phyloP scores from a whole-genome alignment of 2,329 filamentous ascomycete genomes.

The Aschersonia sp. region DNA sequence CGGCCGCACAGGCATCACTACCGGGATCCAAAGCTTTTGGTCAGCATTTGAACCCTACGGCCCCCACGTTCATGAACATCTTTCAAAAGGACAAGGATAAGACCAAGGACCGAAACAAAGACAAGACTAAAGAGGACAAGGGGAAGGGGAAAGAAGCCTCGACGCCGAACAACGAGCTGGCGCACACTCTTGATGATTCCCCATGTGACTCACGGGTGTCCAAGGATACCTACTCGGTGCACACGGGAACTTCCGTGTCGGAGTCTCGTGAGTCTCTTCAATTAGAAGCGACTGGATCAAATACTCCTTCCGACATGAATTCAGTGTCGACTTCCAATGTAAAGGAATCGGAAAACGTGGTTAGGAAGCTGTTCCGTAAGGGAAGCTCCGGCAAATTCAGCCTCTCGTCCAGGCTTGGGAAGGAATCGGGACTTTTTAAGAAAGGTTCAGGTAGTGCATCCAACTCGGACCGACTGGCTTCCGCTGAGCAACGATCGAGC shows the following conservation, averaged over 20 bases:
- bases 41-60: conserved; percentile 69
- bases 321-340: conserved; percentile 20
- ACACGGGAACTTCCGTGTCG: conserved; percentile 42
- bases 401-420: conserved; percentile 40
- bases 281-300: conserved; percentile 40
- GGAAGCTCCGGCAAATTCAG: conserved; percentile 53
- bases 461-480: conserved; percentile 42
- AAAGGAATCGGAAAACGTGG: conserved; percentile 41
- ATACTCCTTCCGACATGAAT: conserved; percentile 39
- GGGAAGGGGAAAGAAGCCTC: conserved; percentile 22
- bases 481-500: conserved; percentile 39
- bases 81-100: conserved; percentile 31
- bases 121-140: conserved; percentile 16
- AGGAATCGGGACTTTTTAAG: conserved; percentile 41
- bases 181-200: conserved; percentile 28
- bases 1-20: conserved; percentile 1
- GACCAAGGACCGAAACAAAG: conserved; percentile 18
- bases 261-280: conserved; percentile 46
- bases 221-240: conserved; percentile 40
- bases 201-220: conserved; percentile 39
- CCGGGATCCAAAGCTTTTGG: conserved; percentile 25
- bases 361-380: conserved; percentile 49
- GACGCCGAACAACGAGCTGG: conserved; percentile 23
- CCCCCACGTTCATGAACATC: conserved; percentile 74
- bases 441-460: conserved; percentile 42